These are phyloP conservation scores for Thermochaetoides thermophila DNA, from an alignment of 495 filamentous ascomycete species.

Conservation along the genomic window DNA sequence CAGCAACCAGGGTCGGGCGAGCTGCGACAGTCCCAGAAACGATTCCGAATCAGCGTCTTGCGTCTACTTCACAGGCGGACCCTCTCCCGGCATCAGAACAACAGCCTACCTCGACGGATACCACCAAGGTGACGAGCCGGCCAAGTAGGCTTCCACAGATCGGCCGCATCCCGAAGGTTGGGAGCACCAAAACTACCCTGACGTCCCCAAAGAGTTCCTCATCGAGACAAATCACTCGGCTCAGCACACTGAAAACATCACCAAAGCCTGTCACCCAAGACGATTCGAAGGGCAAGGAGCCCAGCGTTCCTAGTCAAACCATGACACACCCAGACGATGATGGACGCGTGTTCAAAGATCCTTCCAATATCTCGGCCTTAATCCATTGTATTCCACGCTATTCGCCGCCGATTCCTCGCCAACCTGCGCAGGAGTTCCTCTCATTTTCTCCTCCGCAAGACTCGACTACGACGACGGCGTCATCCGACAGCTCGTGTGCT, in stretches of 20 bases:
- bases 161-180: constrained; percentile 79
- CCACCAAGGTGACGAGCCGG: constrained; percentile 15
- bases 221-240: constrained; percentile 49
- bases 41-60: background rate
- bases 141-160: constrained; percentile 55
- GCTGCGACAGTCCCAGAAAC: background rate
- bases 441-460: constrained; percentile 55
- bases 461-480: constrained; percentile 45
- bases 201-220: constrained; percentile 68
- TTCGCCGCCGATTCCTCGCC: constrained; percentile 7
- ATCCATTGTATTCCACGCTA: constrained; percentile 12
- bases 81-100: background rate
- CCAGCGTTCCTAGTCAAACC: constrained; percentile 27
- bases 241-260: constrained; percentile 14
- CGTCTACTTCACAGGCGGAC: background rate
- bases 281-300: constrained; percentile 33
- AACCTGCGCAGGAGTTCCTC: constrained; percentile 41
- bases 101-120: background rate
- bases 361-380: constrained; percentile 10
- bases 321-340: constrained; percentile 20
- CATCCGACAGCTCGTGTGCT: constrained; percentile 48
- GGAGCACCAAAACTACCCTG: constrained; percentile 56
- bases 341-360: constrained; percentile 8
- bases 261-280: constrained; percentile 11
- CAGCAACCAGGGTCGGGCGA: no score